Base-by-base conservation (phyloP, 805 yeast genomes). In the Sporopachydermia lactativora region DNA sequence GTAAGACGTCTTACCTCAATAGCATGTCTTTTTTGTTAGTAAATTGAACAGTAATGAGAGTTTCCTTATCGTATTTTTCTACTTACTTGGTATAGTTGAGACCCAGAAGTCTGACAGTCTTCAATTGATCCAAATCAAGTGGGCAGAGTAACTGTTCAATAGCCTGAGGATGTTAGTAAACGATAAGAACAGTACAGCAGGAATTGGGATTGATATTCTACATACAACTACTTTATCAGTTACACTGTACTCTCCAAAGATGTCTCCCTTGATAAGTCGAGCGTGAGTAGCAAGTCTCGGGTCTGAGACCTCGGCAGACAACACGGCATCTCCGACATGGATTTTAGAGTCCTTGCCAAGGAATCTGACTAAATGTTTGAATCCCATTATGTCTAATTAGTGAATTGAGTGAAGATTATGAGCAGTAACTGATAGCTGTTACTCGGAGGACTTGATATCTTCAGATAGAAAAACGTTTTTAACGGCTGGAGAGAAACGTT, bases 291-390 rank as follows among this genome's bases (percentile, higher is more conserved):
- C 60, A 14, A 51, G 43, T 17, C 69, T 52, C 5, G 66, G 58
- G 45, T 70, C 74, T 5, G 45, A 41, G 5, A 47, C 43, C 14
- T 54, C 59, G 2, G 52, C 45, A 5, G 59, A 52, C 13, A 66
- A 51, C 39, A 70, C 60, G 4, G 74, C 73, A 42, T 72, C 75
- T 11, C 77, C 77, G 31, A 58, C 57, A 49, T 67, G 63, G 17
- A 51, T 55, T 39, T 56, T 49, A 15, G 68, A 70, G 46, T 70
- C 72, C 3, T 56, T 45, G 14, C 71, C 61, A 13, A 66, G 55
- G 49, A 73, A 72, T 44, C 78, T 53, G 15, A 72, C 54, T 15
- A 72, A 24, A 24, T 24, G 31, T 24, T 24, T 24, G 31, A 24
- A 24, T 24, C 13, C 31, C 31, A 24, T 24, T n/a, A n/a, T n/a